Base-by-base conservation (phyloP, 2,329 filamentous ascomycete species). In the Aspergillus sp. region DNA sequence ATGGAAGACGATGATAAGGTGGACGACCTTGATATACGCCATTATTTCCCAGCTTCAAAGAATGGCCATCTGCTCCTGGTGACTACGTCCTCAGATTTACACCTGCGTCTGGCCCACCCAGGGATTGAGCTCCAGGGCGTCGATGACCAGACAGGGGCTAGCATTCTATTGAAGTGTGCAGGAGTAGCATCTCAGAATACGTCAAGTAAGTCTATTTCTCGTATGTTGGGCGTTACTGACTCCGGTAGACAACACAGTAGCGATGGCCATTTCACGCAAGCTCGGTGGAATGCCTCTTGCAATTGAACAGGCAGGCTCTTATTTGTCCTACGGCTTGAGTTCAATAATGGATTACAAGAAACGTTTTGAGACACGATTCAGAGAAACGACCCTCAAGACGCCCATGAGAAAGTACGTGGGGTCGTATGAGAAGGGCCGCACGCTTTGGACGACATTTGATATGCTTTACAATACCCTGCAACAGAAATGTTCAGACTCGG, bases 261-360 rank as follows among this genome's bases (percentile, higher is more conserved):
- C 44, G 2, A 57, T 26, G 36, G 18, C 30, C 11, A 53, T 57
- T 11, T 53, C 55, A 0, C 55, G 49, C 7, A 53, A 53, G 17
- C 41, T 57, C 30, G 55, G 55, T 9, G 55, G 55, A 11, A 36
- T 57, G 15, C 55, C 55, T 1, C 42, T 57, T 20, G 55, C 55
- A 0, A 24, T 57, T 5, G 48, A 57, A 34, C 55, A 57, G 17
- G 55, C 55, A 1, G 55, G 55, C 0, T 52, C 49, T 15, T 49
- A 48, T 13, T 15, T 57, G 11, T 57, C 48, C 2, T 57, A 53
- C 39, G 55, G 55, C 2, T 1, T 53, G 8, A 43, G 48, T 3
- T 26, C 42, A 0, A 17, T 57, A 3, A 12, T 11, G 8, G 49
- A 57, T 9, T 57, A 53, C 22, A 57, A 48, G 13, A 36, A 34